A percentile compares a stretch with the other conserved stretches of the same genome.
These are phyloP conservation scores for Emergomyces africanus DNA, from an alignment of 2,329 filamentous ascomycete genomes.

Conservation along the genomic window DNA sequence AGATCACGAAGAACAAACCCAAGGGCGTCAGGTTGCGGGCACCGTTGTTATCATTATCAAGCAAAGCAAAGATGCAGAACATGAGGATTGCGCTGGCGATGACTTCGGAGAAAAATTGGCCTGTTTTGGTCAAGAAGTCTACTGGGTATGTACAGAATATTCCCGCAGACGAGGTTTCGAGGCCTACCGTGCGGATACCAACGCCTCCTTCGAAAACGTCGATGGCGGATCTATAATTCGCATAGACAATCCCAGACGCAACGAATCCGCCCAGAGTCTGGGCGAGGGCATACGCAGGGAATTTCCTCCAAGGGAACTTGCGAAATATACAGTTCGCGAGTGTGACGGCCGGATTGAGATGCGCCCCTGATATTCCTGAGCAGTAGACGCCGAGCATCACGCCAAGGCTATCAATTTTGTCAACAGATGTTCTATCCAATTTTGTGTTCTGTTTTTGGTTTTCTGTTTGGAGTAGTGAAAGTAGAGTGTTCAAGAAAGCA, in stretches of 20 bases:
- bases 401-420: constrained; percentile 36
- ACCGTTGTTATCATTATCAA: constrained; percentile 36
- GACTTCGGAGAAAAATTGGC: constrained; percentile 61
- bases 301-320: constrained; percentile 54
- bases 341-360: constrained; percentile 60
- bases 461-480: neutral
- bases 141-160: constrained; percentile 62
- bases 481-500: constrained; percentile 1
- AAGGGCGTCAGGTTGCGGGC: constrained; percentile 48
- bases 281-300: constrained; percentile 54
- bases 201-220: constrained; percentile 48
- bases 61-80: constrained; percentile 59
- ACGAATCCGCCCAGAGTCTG: constrained; percentile 56
- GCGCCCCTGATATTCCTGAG: constrained; percentile 47
- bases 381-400: constrained; percentile 58
- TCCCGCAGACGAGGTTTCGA: constrained; percentile 49
- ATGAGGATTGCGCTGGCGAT: constrained; percentile 54
- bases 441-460: neutral
- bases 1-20: constrained; percentile 57
- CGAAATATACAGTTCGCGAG: constrained; percentile 57
- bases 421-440: neutral
- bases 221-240: constrained; percentile 53
- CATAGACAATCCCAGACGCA: constrained; percentile 48
- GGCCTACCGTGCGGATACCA: constrained; percentile 47
- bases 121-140: constrained; percentile 48